Conservation (phyloP, 2,329 filamentous ascomycete species). For the Aspergillus brunneoviolaceus region DNA sequence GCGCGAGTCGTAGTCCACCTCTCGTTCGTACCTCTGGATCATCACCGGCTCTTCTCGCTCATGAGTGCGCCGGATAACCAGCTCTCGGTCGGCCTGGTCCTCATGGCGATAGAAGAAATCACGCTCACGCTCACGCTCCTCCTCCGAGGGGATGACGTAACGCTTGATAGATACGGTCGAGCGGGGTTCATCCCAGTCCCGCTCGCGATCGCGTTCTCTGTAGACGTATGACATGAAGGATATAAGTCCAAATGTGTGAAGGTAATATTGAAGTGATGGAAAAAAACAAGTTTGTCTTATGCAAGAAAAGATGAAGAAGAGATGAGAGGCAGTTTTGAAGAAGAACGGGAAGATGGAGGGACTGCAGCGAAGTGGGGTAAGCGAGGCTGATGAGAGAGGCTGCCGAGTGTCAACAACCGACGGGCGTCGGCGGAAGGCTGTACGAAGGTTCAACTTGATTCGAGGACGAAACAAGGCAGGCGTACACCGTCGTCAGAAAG, state of each 20-base stretch:
- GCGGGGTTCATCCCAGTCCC: constrained; percentile 45
- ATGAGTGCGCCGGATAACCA: constrained; percentile 46
- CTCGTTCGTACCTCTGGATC: constrained; percentile 52
- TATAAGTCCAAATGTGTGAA: not conserved
- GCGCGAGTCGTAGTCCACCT: constrained; percentile 45
- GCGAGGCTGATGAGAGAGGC: constrained; percentile 12
- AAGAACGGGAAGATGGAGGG: constrained; percentile 8
- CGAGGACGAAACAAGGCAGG: not conserved
- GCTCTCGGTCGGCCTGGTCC: constrained; percentile 40
- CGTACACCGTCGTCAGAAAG: not conserved
- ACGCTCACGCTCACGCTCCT: constrained; percentile 34
- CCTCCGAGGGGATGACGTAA: constrained; percentile 52
- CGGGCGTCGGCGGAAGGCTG: not conserved
- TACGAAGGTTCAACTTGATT: not conserved
- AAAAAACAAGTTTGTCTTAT: constrained; percentile 1
- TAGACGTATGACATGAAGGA: constrained; percentile 34
- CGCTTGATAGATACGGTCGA: constrained; percentile 54
- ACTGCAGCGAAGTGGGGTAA: constrained; percentile 13
- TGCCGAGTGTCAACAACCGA: not conserved
- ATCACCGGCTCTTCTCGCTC: constrained; percentile 46
- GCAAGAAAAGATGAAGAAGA: constrained; percentile 1
- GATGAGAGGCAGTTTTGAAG: constrained; percentile 1
- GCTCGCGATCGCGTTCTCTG: constrained; percentile 42
- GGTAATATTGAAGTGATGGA: constrained; percentile 2
- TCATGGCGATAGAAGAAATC: constrained; percentile 32